A percentile compares a stretch with the other conserved stretches of the same genome.
These are phyloP conservation scores for Fusarium pilosicola DNA, from an alignment of 2,329 filamentous ascomycete species.

Conservation along the genomic window DNA sequence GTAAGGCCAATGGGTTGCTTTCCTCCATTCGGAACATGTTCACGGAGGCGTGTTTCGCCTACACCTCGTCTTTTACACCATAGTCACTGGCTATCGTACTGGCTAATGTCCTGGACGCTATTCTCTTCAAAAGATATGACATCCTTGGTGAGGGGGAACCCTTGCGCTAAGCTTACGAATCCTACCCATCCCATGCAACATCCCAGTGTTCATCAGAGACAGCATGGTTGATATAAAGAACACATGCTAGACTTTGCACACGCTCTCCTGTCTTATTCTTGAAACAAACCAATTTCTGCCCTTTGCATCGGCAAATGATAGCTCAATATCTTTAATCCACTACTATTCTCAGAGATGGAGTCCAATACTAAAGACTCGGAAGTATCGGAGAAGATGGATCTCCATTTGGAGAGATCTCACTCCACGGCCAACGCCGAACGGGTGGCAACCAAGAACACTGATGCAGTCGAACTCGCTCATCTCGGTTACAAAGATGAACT, in stretches of 20 bases:
- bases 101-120: not conserved
- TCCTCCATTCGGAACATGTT: too few species aligned
- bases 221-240: not conserved
- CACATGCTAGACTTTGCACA: not conserved
- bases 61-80: not conserved
- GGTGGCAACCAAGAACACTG: too few species aligned
- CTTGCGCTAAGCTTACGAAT: not conserved
- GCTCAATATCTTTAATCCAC: not conserved
- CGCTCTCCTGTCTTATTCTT: not conserved
- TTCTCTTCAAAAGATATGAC: not conserved
- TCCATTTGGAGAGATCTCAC: not conserved
- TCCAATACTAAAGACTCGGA: not conserved
- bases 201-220: not conserved
- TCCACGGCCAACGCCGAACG: rapidly evolving
- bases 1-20: not conserved
- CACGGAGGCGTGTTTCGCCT: not conserved
- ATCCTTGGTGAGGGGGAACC: not conserved
- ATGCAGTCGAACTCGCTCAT: too few species aligned
- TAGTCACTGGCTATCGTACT: not conserved
- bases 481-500: too few species aligned
- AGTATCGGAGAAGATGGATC: not conserved
- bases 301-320: rapidly evolving
- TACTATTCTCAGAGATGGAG: not conserved
- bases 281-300: rapidly evolving
- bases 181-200: rapidly evolving